A percentile compares a stretch with the other conserved stretches of the same genome.
Evolutionary conservation across 139 green algal species (phyloP).

Genomic region (Picochlorum sp.): DNA sequence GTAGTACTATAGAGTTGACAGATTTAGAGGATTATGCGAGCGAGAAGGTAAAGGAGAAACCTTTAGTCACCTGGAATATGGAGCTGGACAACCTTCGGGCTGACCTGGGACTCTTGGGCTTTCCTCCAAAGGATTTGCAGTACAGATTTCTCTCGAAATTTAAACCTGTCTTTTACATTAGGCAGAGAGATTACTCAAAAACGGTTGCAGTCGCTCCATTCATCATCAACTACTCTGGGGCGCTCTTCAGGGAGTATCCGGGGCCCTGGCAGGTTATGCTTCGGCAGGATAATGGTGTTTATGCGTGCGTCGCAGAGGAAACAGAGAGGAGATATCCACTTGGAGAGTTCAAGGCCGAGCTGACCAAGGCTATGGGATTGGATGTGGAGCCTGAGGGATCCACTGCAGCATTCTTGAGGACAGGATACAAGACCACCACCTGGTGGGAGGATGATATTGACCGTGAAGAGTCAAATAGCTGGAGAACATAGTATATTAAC

Average conservation of each 20-base stretch:
- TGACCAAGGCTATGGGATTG: slow-evolving; percentile 76
- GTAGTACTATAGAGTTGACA: slow-evolving; percentile 66
- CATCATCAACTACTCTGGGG: slow-evolving; percentile 85
- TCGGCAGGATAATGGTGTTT: slow-evolving; percentile 70
- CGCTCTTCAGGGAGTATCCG: slow-evolving; percentile 83
- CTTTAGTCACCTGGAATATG: slow-evolving; percentile 84
- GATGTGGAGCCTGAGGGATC: slow-evolving; percentile 73
- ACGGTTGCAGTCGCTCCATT: slow-evolving; percentile 65
- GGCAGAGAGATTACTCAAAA: slow-evolving; percentile 61
- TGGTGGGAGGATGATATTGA: slow-evolving; percentile 84
- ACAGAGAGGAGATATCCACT: slow-evolving; percentile 60
- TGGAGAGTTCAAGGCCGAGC: slow-evolving; percentile 68
- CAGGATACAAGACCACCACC: slow-evolving; percentile 77
- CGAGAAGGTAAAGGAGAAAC: slow-evolving; percentile 30
- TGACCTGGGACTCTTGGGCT: slow-evolving; percentile 77
- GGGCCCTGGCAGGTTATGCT: slow-evolving; percentile 92
- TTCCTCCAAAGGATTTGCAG: slow-evolving; percentile 75
- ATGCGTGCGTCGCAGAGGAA: slow-evolving; percentile 71
- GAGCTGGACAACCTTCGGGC: slow-evolving; percentile 91
- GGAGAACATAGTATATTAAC: slow-evolving; percentile 42
- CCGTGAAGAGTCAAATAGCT: slow-evolving; percentile 53
- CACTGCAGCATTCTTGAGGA: slow-evolving; percentile 62
- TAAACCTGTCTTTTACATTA: slow-evolving; percentile 79
- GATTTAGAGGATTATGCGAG: slow-evolving; percentile 56
- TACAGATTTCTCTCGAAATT: slow-evolving; percentile 72